Conservation (phyloP, 1,139 yeast species). For the Kluyveromyces sp. region DNA sequence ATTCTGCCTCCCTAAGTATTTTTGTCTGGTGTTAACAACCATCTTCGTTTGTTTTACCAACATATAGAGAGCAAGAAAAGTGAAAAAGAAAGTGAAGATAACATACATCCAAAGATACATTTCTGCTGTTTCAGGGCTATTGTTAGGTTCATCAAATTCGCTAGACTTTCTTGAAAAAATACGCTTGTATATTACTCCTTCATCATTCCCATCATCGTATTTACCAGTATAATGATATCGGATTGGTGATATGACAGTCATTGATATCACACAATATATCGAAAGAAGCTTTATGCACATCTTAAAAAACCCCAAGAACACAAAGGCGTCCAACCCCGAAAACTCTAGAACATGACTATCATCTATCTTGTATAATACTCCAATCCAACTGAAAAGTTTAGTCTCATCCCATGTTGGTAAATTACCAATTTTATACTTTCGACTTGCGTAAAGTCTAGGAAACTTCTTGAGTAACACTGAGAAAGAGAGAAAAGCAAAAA, state of each 20-base stretch:
- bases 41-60: slow-evolving; percentile 60
- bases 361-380: slow-evolving; percentile 50
- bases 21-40: slow-evolving; percentile 72
- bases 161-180: not conserved
- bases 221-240: slow-evolving; percentile 61
- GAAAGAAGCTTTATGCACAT: slow-evolving; percentile 57
- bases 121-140: slow-evolving; percentile 21
- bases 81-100: slow-evolving; percentile 77
- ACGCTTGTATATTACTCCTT: slow-evolving; percentile 9
- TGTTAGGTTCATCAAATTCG: slow-evolving; percentile 9
- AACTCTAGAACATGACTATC: slow-evolving; percentile 77
- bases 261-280: slow-evolving; percentile 48
- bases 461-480: slow-evolving; percentile 56
- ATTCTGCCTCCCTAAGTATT: slow-evolving; percentile 77
- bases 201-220: slow-evolving; percentile 38
- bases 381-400: slow-evolving; percentile 74
- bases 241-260: slow-evolving; percentile 57
- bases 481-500: slow-evolving; percentile 55
- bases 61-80: slow-evolving; percentile 55
- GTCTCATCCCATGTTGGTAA: slow-evolving; percentile 40
- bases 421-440: slow-evolving; percentile 33
- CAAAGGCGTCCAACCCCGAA: slow-evolving; percentile 93
- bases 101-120: slow-evolving; percentile 68
- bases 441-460: slow-evolving; percentile 64
- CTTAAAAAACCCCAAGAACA: slow-evolving; percentile 65